phyloP scores from a whole-genome alignment of 805 yeast genomes.

The Ogataea wickerhamii region DNA sequence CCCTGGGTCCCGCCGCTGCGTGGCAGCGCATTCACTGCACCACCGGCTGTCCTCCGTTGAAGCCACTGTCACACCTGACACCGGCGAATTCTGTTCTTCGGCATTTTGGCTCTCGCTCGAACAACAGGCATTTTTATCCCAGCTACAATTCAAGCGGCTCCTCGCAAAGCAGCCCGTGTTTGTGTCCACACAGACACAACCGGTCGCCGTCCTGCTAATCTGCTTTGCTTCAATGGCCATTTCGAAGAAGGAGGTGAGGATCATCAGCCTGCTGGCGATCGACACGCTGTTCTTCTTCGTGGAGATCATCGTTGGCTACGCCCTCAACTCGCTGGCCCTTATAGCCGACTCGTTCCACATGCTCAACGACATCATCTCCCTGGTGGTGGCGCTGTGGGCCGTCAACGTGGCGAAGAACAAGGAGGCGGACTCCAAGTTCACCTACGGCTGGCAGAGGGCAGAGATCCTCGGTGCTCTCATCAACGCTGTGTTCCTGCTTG shows the following conservation, averaged over 20 bases:
- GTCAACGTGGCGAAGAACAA: slow-evolving; percentile 81
- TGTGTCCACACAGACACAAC: too few species aligned
- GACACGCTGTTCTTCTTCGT: slow-evolving; percentile 82
- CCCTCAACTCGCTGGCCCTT: slow-evolving; percentile 90
- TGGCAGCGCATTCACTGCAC: too few species aligned
- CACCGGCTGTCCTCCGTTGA: too few species aligned
- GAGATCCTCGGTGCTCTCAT: slow-evolving; percentile 93
- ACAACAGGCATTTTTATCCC: too few species aligned
- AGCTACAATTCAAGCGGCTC: too few species aligned
- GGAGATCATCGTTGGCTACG: slow-evolving; percentile 82
- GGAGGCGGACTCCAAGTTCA: slow-evolving; percentile 82
- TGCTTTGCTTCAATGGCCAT: too few species aligned
- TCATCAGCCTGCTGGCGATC: slow-evolving; percentile 62
- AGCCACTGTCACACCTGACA: too few species aligned
- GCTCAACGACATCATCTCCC: slow-evolving; percentile 90
- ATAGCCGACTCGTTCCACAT: slow-evolving; percentile 97
- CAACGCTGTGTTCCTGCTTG: slow-evolving; percentile 89
- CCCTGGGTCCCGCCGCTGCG: too few species aligned
- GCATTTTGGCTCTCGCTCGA: too few species aligned
- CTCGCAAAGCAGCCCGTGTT: too few species aligned
- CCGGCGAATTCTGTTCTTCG: too few species aligned
- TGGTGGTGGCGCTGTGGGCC: slow-evolving; percentile 93
- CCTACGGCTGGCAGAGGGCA: slow-evolving; percentile 98
- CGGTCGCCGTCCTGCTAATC: too few species aligned
- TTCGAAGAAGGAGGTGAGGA: slow-evolving; percentile 60